A percentile compares a stretch with the other conserved stretches of the same genome.
Conservation (phyloP, 805 yeast genomes). For the Kluyveromyces lactis region DNA sequence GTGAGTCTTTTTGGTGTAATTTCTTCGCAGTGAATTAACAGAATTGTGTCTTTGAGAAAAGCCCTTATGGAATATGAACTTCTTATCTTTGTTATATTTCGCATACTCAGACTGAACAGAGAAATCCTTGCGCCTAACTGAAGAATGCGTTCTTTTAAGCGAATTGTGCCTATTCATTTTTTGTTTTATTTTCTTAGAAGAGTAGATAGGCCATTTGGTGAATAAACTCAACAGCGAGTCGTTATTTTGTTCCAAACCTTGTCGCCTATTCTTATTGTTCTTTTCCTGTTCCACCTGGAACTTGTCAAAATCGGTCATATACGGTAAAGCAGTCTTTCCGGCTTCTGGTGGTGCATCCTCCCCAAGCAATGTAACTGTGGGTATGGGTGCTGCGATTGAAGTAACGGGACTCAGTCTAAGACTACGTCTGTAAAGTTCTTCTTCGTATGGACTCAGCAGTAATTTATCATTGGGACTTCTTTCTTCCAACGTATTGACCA, state of each 20-base stretch:
- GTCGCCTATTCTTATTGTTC: constrained; percentile 10
- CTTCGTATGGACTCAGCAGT: not conserved
- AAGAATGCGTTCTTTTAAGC: constrained; percentile 8
- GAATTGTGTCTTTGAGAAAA: constrained; percentile 10
- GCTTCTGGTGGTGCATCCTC: not conserved
- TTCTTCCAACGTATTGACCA: not conserved
- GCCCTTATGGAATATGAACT: constrained; percentile 23
- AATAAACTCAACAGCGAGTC: constrained; percentile 4
- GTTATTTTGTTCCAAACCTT: not conserved
- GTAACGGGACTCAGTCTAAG: not conserved
- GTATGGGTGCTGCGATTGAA: not conserved
- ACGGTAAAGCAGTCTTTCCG: not conserved
- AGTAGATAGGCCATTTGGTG: constrained; percentile 9
- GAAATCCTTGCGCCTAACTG: constrained; percentile 17
- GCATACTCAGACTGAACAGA: constrained; percentile 15
- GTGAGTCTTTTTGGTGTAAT: not conserved
- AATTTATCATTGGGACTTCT: not conserved
- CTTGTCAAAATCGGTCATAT: constrained; percentile 8
- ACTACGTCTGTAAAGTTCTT: not conserved
- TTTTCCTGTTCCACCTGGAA: constrained; percentile 11
- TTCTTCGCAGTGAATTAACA: constrained; percentile 1
- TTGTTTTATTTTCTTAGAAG: not conserved
- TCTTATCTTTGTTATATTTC: constrained; percentile 9
- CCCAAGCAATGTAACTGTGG: not conserved
- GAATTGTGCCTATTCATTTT: not conserved